Base-by-base conservation (phyloP, 306 rosid species). In the Datisca glomerata region DNA sequence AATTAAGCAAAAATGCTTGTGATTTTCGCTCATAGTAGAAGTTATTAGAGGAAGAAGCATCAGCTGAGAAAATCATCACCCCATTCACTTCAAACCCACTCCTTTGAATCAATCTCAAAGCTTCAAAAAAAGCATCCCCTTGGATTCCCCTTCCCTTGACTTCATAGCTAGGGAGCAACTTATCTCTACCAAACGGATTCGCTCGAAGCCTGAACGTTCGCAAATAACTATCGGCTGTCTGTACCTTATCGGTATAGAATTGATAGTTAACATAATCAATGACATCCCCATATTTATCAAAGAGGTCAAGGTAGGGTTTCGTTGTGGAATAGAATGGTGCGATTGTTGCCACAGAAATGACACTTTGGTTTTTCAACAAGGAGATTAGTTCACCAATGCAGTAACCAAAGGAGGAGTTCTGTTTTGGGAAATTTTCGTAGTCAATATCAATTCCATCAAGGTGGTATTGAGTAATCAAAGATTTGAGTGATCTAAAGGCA, bases 341-440 rank as follows among this genome's bases (percentile, higher is more conserved):
- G 27, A 68, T 75, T 4, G 78, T 66, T 20, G 78, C 84, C 1
- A 65, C 17, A 0, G 73, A 65, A 17, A 71, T 79, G 1, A 62
- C 53, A 4, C 66, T 58, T 7, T 56, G 63, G 34, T 68, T 66
- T 60, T 79, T 79, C 57, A 74, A 27, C 7, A 52, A 56, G 14
- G 68, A 61, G 40, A 74, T 74, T n/a, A 68, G 70, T 42, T 79
- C 63, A 0, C 87, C 87, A 4, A 70, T 68, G 44, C 82, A 79
- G n/a, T 47, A 45, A 5, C 79, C 67, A 9, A 79, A 79, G 27
- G 59, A 46, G 2, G 46, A 28, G 32, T 33, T 20, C 3, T 7
- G n/a, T 39, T 9, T 63, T 2, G 53, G 80, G 60, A 70, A 71
- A 11, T 40, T 71, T 24, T 75, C 84, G 2, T 68, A 75, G 59